Percentiles rank a stretch among this genome's conserved stretches.
These are phyloP conservation scores for Penicillium flavigenum DNA, from an alignment of 495 filamentous ascomycete species.

Conservation along the genomic window DNA sequence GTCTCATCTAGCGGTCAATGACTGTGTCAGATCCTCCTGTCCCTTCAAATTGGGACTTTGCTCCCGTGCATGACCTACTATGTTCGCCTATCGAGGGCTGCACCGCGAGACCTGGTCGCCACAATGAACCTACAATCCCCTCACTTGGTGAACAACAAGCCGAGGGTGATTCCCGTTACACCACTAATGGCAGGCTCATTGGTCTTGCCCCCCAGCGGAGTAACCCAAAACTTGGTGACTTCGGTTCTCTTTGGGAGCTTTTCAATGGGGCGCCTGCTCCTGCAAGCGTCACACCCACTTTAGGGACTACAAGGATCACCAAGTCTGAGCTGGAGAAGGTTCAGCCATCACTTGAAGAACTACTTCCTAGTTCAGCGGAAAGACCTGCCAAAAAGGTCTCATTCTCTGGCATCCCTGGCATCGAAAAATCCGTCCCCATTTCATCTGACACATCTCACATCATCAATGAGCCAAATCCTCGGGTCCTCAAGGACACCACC, in stretches of 20 bases:
- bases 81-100: conserved; percentile 35
- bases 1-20: conserved; percentile 21
- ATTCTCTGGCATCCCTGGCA: not conserved
- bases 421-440: not conserved
- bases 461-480: not conserved
- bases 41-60: conserved; percentile 48
- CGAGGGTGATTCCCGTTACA: conserved; percentile 12
- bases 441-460: not conserved
- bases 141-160: conserved; percentile 6
- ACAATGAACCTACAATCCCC: conserved; percentile 7
- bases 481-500: not conserved
- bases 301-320: not conserved
- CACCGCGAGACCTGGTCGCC: conserved; percentile 14
- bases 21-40: conserved; percentile 16
- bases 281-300: conserved; percentile 2
- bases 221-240: conserved; percentile 38
- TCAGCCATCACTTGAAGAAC: conserved; percentile 5
- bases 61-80: conserved; percentile 50
- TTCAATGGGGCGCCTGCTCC: conserved; percentile 20
- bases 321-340: not conserved
- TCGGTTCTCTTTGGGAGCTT: conserved; percentile 39
- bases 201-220: conserved; percentile 6
- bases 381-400: conserved; percentile 7
- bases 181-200: not conserved
- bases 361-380: conserved; percentile 24